Evolutionary conservation across 2,329 filamentous ascomycete genomes (phyloP).

Genomic region (Fusarium circinatum): DNA sequence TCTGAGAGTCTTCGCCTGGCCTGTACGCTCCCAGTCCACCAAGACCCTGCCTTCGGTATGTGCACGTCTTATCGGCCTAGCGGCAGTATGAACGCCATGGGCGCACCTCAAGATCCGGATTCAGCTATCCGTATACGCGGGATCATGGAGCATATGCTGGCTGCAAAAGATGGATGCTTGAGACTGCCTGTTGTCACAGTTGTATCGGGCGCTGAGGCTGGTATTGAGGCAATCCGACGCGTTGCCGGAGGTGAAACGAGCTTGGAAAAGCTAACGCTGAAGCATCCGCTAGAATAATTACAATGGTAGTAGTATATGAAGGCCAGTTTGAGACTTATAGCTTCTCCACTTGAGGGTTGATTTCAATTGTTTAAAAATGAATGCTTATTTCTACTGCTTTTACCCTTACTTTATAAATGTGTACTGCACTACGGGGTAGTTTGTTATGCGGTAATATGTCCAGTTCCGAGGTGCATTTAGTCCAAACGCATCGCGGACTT

Average conservation of each 20-base stretch:
- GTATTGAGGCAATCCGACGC: neutral
- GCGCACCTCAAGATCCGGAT: neutral
- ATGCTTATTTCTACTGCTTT: too few species aligned
- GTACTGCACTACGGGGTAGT: rapidly evolving
- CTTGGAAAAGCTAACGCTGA: neutral
- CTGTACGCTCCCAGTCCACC: neutral
- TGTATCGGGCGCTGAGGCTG: neutral
- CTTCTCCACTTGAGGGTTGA: rapidly evolving
- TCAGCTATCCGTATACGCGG: neutral
- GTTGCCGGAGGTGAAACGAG: neutral
- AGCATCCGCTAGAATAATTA: neutral
- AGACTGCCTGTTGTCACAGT: neutral
- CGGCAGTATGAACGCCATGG: neutral
- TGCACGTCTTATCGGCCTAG: neutral
- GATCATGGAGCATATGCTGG: rapidly evolving
- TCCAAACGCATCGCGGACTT: neutral
- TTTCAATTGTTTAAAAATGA: too few species aligned
- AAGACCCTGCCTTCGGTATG: neutral
- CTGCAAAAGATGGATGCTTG: rapidly evolving
- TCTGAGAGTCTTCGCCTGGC: neutral
- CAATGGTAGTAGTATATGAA: too few species aligned
- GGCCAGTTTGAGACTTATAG: neutral
- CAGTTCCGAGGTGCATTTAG: too few species aligned
- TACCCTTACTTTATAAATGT: rapidly evolving
- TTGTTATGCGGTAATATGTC: too few species aligned